Conservation (phyloP, 1,284 basidiomycete species). For the Albatrellus sp. region DNA sequence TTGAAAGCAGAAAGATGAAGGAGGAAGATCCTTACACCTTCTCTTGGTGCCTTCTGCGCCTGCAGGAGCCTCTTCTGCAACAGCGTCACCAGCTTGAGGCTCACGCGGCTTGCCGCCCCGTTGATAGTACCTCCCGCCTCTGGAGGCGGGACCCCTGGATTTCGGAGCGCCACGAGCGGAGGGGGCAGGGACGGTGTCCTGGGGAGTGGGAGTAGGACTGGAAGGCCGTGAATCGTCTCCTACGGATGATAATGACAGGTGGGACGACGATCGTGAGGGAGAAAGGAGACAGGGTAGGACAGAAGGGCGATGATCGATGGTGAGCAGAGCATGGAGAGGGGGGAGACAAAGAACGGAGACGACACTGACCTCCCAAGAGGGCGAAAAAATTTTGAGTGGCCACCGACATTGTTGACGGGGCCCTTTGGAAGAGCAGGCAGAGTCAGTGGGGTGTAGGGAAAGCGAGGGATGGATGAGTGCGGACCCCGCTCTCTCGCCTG, state of each 20-base stretch:
- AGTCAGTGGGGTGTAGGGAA: constrained; percentile 22
- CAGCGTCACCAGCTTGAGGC: constrained; percentile 23
- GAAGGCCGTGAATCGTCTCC: constrained; percentile 34
- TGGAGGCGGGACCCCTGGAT: constrained; percentile 47
- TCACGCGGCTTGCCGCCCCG: constrained; percentile 44
- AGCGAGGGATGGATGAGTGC: not conserved
- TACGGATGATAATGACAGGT: constrained; percentile 17
- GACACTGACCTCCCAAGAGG: constrained; percentile 57
- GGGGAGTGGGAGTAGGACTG: constrained; percentile 25
- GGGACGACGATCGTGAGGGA: not conserved
- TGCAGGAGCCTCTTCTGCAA: constrained; percentile 30
- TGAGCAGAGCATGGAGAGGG: constrained; percentile 1
- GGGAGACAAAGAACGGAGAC: constrained; percentile 3
- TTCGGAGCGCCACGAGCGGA: constrained; percentile 20
- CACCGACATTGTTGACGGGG: constrained; percentile 77
- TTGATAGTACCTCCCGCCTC: constrained; percentile 62
- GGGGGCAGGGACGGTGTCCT: constrained; percentile 25
- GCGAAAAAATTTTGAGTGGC: constrained; percentile 75
- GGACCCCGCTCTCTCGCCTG: not conserved
- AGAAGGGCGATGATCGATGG: constrained; percentile 1
- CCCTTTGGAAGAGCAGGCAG: constrained; percentile 37
- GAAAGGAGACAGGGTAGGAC: constrained; percentile 1
- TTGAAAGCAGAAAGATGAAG: constrained; percentile 8
- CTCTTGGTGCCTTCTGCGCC: constrained; percentile 31
- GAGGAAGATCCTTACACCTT: constrained; percentile 33